Conservation (phyloP, 1,139 yeast genomes). For the Groenewaldozyma sp. region DNA sequence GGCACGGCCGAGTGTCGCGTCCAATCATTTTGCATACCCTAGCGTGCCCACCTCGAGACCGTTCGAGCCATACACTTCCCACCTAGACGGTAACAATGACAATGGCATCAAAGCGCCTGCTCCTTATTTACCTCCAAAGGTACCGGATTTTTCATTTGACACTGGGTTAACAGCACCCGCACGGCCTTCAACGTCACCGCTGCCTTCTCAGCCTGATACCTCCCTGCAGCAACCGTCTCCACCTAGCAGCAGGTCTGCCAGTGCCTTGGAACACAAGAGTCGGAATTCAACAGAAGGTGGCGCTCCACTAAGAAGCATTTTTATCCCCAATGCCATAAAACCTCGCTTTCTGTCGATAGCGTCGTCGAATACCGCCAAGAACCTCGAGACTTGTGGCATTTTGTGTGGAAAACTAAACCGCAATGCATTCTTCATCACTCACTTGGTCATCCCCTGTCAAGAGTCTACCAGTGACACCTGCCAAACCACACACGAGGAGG, state of each 20-base stretch:
- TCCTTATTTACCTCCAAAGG: not conserved
- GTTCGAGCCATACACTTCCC: not conserved
- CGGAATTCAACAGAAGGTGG: slow-evolving; percentile 43
- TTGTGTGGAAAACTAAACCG: slow-evolving; percentile 47
- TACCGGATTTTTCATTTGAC: too few relatives aligned
- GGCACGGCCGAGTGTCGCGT: not conserved
- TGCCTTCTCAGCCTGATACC: slow-evolving; percentile 16
- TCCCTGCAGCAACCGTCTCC: slow-evolving; percentile 8
- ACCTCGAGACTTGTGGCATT: slow-evolving; percentile 57
- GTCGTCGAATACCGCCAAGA: slow-evolving; percentile 36
- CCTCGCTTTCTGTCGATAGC: slow-evolving; percentile 38
- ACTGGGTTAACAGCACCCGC: too few relatives aligned
- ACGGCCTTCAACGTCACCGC: slow-evolving; percentile 12
- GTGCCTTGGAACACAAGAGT: slow-evolving; percentile 32
- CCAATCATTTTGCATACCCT: slow-evolving; percentile 1
- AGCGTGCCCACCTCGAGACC: slow-evolving; percentile 1
- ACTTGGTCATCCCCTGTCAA: slow-evolving; percentile 50
- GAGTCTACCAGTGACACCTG: slow-evolving; percentile 52
- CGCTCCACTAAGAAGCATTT: slow-evolving; percentile 41
- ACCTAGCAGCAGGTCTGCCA: not conserved
- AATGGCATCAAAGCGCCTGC: too few relatives aligned
- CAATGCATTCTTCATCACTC: slow-evolving; percentile 51
- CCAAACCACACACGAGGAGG: slow-evolving; percentile 46
- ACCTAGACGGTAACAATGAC: too few relatives aligned
- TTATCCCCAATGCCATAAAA: slow-evolving; percentile 38